Evolutionary conservation across 2,329 filamentous ascomycete genomes (phyloP), one percentile per base, ranked within the genome.

Genomic region (Tolypocladium amazonense): DNA sequence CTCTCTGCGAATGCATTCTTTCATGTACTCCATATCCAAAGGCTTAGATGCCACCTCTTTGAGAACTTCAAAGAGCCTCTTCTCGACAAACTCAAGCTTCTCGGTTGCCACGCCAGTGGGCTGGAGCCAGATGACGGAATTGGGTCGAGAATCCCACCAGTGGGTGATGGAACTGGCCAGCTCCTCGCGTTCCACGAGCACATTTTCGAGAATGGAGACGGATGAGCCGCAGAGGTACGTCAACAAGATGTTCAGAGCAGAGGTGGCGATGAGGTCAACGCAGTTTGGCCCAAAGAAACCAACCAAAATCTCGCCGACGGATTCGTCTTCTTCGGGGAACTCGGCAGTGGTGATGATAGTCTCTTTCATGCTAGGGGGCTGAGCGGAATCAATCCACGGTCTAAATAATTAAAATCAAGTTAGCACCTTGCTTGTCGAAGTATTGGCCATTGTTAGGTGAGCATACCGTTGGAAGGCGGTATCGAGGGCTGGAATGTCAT

Each of bases 311-410:
- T 97, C 93, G 43, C 94, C 94, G 59, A 87, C 89, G 0, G 91
- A 93, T 71, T 99, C 94, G 65, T 99, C 94, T 68, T 97, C 93
- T 71, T 99, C 94, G 0, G 94, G 94, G 67, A 99, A 99, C 63
- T 96, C 88, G 35, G 96, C 88, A 0, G 82, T 90, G 65, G 93
- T 85, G 15, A 96, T 75, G 14, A 87, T 79, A 0, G 90, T 91
- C 70, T 89, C 81, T 37, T 83, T 82, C 35, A 99, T 77, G 0
- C 84, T 75, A 2, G 90, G 88, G 0, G 91, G 87, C 64, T 89
- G 88, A 58, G 86, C 82, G 4, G 93, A 97, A 60, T 97, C 92
- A 30, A 94, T 84, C 92, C 94, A 99, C 1, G 94, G 94, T 56
- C 77, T 79, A 6, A 9, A 35, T 3, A 8, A 18, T 7, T 57